phyloP scores from a whole-genome alignment of 148 eudicot genomes.

The Cornus suecica region DNA sequence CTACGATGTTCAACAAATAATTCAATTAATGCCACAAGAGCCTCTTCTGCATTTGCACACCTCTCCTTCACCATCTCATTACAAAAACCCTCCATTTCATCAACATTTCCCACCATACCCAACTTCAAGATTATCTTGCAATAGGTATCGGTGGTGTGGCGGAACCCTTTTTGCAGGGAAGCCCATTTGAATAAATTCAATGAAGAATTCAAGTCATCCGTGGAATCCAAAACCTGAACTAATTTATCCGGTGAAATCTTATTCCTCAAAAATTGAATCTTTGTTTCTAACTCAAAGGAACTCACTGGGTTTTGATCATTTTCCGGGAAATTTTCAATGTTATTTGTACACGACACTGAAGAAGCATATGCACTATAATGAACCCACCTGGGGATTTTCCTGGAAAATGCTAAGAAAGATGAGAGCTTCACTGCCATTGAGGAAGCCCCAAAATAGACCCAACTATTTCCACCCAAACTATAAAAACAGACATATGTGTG shows the following conservation, averaged over 20 bases:
- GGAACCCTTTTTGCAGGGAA: constrained; percentile 53
- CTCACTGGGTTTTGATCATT: constrained; percentile 16
- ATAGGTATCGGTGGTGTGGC: constrained; percentile 54
- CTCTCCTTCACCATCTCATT: constrained; percentile 52
- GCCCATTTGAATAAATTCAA: constrained; percentile 69
- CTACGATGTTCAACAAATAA: constrained; percentile 41
- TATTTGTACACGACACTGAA: constrained; percentile 40
- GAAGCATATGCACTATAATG: constrained; percentile 25
- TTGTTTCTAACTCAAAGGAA: constrained; percentile 32
- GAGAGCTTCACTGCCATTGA: constrained; percentile 41
- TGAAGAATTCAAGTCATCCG: constrained; percentile 54
- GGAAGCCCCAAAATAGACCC: constrained; percentile 8
- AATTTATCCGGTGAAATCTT: constrained; percentile 51
- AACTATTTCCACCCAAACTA: not conserved
- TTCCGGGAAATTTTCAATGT: constrained; percentile 23
- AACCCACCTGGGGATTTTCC: constrained; percentile 42
- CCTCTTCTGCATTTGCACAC: constrained; percentile 35
- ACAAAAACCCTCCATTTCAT: constrained; percentile 62
- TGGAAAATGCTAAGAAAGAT: constrained; percentile 28
- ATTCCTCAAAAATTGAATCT: constrained; percentile 40
- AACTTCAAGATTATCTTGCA: constrained; percentile 45
- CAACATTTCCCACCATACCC: constrained; percentile 57
- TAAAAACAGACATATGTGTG: not conserved
- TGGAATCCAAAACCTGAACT: constrained; percentile 45
- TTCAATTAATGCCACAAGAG: constrained; percentile 41